These are phyloP conservation scores for Trichoderma lentiforme DNA, from an alignment of 2,329 filamentous ascomycete genomes.

Conservation along the genomic window DNA sequence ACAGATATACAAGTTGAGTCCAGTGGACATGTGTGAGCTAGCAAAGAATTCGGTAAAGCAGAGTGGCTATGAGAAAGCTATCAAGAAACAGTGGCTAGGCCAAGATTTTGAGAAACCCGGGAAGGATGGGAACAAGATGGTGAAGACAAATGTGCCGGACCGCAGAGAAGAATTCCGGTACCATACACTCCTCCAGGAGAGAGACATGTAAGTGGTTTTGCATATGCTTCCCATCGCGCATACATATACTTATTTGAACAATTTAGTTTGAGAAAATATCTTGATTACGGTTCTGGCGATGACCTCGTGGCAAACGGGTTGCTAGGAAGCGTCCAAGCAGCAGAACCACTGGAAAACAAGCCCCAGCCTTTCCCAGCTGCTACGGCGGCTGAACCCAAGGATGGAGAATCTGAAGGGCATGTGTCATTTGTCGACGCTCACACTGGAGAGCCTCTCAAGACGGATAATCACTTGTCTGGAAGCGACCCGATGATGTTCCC, in stretches of 20 bases:
- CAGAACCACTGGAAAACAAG: background rate
- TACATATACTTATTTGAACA: background rate
- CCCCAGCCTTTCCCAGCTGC: background rate
- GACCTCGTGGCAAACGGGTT: background rate
- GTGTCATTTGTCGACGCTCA: background rate
- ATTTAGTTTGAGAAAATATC: slow-evolving; percentile 43
- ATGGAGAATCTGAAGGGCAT: background rate
- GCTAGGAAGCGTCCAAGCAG: slow-evolving; percentile 22
- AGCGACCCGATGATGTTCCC: slow-evolving; percentile 70
- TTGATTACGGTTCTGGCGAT: slow-evolving; percentile 30
- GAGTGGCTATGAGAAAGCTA: slow-evolving; percentile 82
- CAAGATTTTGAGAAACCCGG: slow-evolving; percentile 73
- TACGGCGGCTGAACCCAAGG: background rate
- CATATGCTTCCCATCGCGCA: background rate
- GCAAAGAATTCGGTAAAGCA: slow-evolving; percentile 95
- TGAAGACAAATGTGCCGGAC: slow-evolving; percentile 94
- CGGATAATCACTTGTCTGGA: slow-evolving; percentile 50
- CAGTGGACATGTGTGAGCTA: slow-evolving; percentile 97
- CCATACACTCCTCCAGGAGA: slow-evolving; percentile 79
- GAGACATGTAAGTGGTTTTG: slow-evolving; percentile 65
- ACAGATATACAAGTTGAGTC: slow-evolving; percentile 95
- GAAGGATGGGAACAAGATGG: slow-evolving; percentile 82
- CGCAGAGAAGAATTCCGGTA: slow-evolving; percentile 86
- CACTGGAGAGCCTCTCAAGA: slow-evolving; percentile 34
- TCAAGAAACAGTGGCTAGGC: slow-evolving; percentile 93